phyloP scores from a whole-genome alignment of 2,329 filamentous ascomycete genomes.

The Sporothrix phasma region DNA sequence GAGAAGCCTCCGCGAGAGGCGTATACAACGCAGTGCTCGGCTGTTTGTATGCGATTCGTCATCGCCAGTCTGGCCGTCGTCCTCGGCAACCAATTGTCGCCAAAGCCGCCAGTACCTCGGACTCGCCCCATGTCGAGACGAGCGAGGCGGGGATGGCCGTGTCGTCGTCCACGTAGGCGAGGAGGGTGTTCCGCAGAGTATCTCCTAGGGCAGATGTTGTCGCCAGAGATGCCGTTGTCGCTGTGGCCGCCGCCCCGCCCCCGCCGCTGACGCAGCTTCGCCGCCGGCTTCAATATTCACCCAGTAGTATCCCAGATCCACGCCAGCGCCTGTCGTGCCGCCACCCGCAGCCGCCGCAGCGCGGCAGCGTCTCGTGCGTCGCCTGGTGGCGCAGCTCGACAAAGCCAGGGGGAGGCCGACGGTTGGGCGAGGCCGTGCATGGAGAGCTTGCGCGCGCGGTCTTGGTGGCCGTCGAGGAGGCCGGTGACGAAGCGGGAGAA shows the following conservation, averaged over 20 bases:
- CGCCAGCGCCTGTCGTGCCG: constrained; percentile 57
- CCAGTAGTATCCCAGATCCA: constrained; percentile 96
- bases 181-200: not conserved
- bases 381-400: constrained; percentile 85
- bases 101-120: constrained; percentile 8
- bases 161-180: not conserved
- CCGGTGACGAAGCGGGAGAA: constrained; percentile 68
- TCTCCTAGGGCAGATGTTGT: too few relatives aligned
- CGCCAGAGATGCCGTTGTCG: constrained; percentile 1
- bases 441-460: constrained; percentile 55
- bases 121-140: constrained; percentile 17
- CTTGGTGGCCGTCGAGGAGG: constrained; percentile 63
- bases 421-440: constrained; percentile 64
- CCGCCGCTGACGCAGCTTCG: constrained; percentile 7
- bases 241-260: not conserved
- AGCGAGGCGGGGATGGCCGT: not conserved
- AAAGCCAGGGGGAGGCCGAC: constrained; percentile 67
- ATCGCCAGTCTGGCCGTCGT: constrained; percentile 9
- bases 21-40: constrained; percentile 24
- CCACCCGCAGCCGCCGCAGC: constrained; percentile 59
- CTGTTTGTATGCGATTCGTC: constrained; percentile 1
- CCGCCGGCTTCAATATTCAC: constrained; percentile 29
- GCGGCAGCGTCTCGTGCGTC: constrained; percentile 82
- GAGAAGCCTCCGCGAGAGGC: constrained; percentile 21
- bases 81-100: not conserved